Percentiles rank a stretch among this genome's conserved stretches.
phyloP scores from a whole-genome alignment of 768 basidiomycete genomes.

The Rhodocollybia butyracea region DNA sequence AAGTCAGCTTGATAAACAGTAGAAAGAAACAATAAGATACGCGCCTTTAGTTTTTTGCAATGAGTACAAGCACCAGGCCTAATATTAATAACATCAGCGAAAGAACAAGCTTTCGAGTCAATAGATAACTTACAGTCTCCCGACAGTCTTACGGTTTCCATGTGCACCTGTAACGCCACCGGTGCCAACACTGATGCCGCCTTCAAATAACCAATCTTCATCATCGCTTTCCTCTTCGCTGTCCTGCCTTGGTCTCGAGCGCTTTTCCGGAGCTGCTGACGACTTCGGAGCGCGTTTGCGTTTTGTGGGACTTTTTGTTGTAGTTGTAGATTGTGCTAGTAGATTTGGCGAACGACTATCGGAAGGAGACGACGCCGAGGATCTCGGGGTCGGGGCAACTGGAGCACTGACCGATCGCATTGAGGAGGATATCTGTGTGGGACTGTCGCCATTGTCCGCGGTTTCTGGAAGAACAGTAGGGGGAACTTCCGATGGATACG shows the following conservation, averaged over 20 bases:
- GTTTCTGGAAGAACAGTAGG: background rate
- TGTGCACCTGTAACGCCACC: slow-evolving; percentile 39
- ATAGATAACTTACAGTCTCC: slow-evolving; percentile 29
- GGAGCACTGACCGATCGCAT: background rate
- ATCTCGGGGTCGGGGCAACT: background rate
- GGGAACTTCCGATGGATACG: background rate
- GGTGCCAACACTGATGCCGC: slow-evolving; percentile 45
- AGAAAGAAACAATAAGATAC: slow-evolving; percentile 18
- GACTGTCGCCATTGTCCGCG: background rate
- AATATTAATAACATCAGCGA: no score
- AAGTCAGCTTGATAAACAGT: background rate
- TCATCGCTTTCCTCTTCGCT: slow-evolving; percentile 32
- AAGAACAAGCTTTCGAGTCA: no score
- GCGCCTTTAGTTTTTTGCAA: slow-evolving; percentile 85
- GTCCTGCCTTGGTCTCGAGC: background rate
- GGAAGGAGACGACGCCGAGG: background rate
- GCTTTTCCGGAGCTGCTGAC: background rate
- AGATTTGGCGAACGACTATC: background rate
- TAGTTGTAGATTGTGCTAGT: background rate
- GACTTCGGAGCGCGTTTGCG: slow-evolving; percentile 3
- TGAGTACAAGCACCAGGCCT: slow-evolving; percentile 83
- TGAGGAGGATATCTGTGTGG: background rate
- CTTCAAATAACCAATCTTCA: slow-evolving; percentile 27
- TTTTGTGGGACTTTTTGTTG: slow-evolving; percentile 7
- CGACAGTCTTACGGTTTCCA: slow-evolving; percentile 22